phyloP scores from a whole-genome alignment of 2,329 filamentous ascomycete species.

The Mollisiaceae sp. region DNA sequence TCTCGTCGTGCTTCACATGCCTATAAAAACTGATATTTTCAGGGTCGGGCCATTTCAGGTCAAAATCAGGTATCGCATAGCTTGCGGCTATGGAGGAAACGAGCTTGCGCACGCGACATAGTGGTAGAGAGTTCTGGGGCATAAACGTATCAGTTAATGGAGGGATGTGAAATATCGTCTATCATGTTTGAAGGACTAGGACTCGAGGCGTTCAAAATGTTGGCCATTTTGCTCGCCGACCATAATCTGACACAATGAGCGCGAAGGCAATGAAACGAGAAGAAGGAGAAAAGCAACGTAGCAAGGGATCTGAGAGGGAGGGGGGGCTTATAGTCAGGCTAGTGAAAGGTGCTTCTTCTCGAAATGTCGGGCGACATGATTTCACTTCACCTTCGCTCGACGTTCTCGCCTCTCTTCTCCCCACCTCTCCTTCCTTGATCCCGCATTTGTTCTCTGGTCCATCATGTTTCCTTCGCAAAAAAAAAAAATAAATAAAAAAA shows the following conservation, averaged over 20 bases:
- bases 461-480: neutral
- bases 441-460: neutral
- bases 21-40: conserved; percentile 14
- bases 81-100: conserved; percentile 11
- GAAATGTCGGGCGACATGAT: neutral
- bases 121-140: conserved; percentile 19
- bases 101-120: conserved; percentile 15
- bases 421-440: neutral
- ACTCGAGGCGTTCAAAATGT: neutral
- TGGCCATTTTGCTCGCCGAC: neutral
- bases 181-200: no score
- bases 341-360: neutral
- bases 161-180: no score
- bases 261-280: neutral
- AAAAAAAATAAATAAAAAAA: no score
- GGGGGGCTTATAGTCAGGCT: neutral
- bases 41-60: neutral
- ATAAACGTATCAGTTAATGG: neutral
- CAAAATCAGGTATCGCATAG: conserved; percentile 23
- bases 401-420: neutral
- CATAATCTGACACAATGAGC: neutral
- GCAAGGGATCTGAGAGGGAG: neutral
- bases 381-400: neutral
- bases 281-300: neutral
- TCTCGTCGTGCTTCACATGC: conserved; percentile 16